Evolutionary conservation across 2,329 filamentous ascomycete species (phyloP).

Genomic region (Botrytis cinerea): DNA sequence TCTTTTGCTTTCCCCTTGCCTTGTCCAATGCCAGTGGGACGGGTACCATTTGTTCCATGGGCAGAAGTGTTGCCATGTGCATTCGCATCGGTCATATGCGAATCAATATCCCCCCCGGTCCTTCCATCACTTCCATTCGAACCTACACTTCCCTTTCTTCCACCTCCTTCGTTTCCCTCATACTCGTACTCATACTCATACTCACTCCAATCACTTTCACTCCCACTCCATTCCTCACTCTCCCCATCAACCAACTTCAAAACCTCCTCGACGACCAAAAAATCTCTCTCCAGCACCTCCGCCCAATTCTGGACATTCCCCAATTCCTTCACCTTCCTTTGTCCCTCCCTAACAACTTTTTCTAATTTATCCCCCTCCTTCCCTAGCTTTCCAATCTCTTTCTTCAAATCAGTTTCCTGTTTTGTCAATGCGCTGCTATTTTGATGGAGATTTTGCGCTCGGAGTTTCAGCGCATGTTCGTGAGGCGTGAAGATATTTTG

Average conservation of each 20-base stretch:
- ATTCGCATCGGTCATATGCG: conserved; percentile 25
- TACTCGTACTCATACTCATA: neutral
- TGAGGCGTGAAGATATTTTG: conserved; percentile 64
- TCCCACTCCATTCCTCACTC: conserved; percentile 34
- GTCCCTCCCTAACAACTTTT: conserved; percentile 62
- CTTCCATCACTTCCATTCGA: neutral
- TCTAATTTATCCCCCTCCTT: conserved; percentile 66
- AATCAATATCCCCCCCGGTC: neutral
- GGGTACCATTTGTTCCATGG: conserved; percentile 14
- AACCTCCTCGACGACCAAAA: conserved; percentile 65
- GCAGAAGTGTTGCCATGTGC: conserved; percentile 28
- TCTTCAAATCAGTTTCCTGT: conserved; percentile 67
- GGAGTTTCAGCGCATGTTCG: conserved; percentile 66
- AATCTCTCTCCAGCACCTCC: conserved; percentile 73
- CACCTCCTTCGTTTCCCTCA: neutral
- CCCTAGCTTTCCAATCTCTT: conserved; percentile 59
- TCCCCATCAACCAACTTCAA: conserved; percentile 54
- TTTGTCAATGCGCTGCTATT: conserved; percentile 65
- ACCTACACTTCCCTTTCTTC: neutral
- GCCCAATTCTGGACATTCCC: conserved; percentile 87
- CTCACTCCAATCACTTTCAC: conserved; percentile 22
- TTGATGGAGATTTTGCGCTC: conserved; percentile 67
- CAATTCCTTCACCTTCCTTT: conserved; percentile 70
- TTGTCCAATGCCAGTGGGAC: conserved; percentile 26
- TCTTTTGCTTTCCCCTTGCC: conserved; percentile 25